Base-by-base conservation (phyloP, 257 asterid genomes). In the Sherardia arvensis region DNA sequence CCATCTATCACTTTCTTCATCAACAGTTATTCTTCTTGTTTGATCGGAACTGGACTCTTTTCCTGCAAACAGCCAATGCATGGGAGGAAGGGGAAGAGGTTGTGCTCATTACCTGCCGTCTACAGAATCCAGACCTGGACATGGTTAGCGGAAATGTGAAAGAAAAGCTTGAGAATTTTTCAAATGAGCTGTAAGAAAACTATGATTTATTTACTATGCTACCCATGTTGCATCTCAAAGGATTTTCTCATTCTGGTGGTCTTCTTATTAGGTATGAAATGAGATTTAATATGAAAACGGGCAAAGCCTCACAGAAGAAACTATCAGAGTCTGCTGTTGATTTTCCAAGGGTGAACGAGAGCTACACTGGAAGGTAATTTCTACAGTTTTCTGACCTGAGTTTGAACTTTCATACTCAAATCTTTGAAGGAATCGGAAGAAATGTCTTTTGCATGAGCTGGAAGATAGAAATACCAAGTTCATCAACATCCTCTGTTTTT, bases 41-140 rank as follows among this genome's bases (percentile, higher is more conserved):
- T 30, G 26, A 55, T 26, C 9, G 14, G 47, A 48, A 4, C 36
- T 56, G 61, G 26, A 45, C 71, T 49, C 69, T 59, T 23, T 68
- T 57, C 57, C 51, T 62, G 18, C 65, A 71, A 32, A 66, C 82
- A 93, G 99, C 97, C 67, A 93, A 93, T 75, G 99, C 99, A 72
- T 93, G 99, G 99, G 99, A 93, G 80, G 99, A 93, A 76, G 99
- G 96, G 43, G 97, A 89, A 60, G 99, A 89, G 77, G 88, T 93
- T 53, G 95, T 93, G 76, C 87, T 93, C 53, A 80, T 90, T 66
- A 85, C 96, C 60, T 89, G 96, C 78, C 95, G 99, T 58, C 80
- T 90, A 67, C 72, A 84, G 59, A 82, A 84, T 62, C 85, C 79
- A 18, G 91, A 90, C 70, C 94, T 93, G 51, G 97, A 90, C 78